Base-by-base conservation (phyloP, 1,284 basidiomycete genomes). In the Agaricales sp. region DNA sequence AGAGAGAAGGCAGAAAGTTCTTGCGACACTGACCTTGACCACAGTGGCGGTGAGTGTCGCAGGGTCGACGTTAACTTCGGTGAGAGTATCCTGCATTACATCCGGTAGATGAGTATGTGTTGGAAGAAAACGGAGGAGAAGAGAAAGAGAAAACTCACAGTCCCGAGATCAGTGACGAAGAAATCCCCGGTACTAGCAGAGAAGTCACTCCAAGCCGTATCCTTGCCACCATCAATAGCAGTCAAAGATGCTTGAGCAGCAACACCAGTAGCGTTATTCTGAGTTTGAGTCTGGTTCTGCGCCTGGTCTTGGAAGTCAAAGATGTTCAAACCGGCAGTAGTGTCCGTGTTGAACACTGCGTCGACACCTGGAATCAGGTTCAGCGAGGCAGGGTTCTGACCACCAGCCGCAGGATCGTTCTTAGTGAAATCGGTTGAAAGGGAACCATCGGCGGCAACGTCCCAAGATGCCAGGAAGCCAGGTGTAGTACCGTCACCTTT, bases 401-500 rank as follows among this genome's bases (percentile, higher is more conserved):
- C 71, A 38, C 69, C 68, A 22, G 57, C 53, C n/a, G 59, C 51
- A 11, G 67, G 66, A 12, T 63, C 55, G 48, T 69, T 52, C 24
- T 61, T 58, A 49, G 60, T 58, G 60, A 74, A 72, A 48, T 69
- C 59, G 19, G 58, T 48, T 8, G 71, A 72, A 22, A 75, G 65
- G 4, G 66, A 64, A 24, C 69, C 68, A 50, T 71, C 68, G 4
- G 54, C 39, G 21, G 60, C 59, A 41, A 75, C 61, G 51, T 69
- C 65, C 70, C 71, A 77, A 14, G 68, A 61, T 4, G 74, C 73
- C 51, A 76, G 57, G 63, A 70, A 75, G 23, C 73, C 75, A 6
- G 72, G 68, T 2, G 61, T 64, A 3, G 65, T 62, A 4, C 71
- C 70, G 19, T 62, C 53, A 21, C 73, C 74, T 56, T 76, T 75